Conservation (phyloP, 176 grass and related monocot species). For the Carex scoparia region DNA sequence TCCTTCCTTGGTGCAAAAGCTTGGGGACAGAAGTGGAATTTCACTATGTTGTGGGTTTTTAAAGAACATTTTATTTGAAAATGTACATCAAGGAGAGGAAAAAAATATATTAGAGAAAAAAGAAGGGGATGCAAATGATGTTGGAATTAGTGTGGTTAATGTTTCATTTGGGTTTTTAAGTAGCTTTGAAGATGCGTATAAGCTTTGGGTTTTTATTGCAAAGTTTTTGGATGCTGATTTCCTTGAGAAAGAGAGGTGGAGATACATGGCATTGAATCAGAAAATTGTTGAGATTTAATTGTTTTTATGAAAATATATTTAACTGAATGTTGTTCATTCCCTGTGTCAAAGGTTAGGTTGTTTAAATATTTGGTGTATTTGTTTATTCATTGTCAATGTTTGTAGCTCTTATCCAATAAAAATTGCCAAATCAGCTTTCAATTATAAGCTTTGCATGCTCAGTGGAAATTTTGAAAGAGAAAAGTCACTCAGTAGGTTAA, state of each 20-base stretch:
- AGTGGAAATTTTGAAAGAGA: background rate
- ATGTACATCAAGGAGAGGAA: conserved; percentile 47
- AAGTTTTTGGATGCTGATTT: conserved; percentile 93
- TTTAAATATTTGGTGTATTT: background rate
- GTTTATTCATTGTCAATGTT: background rate
- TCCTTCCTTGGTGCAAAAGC: conserved; percentile 76
- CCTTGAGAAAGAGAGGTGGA: conserved; percentile 92
- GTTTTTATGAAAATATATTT: background rate
- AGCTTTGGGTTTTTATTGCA: conserved; percentile 80
- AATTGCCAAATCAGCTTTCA: background rate
- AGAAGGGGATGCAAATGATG: conserved; percentile 30
- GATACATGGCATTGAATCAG: conserved; percentile 85
- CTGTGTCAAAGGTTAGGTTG: background rate
- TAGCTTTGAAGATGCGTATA: conserved; percentile 90
- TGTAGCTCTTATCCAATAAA: conserved; percentile 6
- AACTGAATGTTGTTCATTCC: background rate
- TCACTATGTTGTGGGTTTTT: conserved; percentile 75
- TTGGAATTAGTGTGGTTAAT: conserved; percentile 69
- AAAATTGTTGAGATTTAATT: conserved; percentile 48
- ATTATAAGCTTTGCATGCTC: background rate
- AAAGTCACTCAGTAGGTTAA: background rate
- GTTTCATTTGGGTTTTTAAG: conserved; percentile 74
- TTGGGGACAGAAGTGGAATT: conserved; percentile 78
- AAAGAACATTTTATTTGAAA: conserved; percentile 62
- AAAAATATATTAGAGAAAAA: conserved; percentile 45